Evolutionary conservation across 352 stramenopile species (phyloP).

Genomic region (Pythium aristosporum): DNA sequence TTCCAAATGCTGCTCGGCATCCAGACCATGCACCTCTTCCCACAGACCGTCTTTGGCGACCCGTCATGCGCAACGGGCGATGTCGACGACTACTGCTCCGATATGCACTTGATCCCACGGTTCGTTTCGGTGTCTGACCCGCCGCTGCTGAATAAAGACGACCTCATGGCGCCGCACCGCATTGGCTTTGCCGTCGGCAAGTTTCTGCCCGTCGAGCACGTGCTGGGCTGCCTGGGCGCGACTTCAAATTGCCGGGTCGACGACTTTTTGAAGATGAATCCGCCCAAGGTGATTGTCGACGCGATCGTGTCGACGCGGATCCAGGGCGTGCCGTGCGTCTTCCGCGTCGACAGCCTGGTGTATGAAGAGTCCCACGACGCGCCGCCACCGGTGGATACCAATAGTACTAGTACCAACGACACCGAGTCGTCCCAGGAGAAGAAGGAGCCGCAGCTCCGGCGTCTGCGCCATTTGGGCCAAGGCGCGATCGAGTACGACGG

Average conservation of each 20-base stretch:
- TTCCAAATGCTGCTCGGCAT: conserved; percentile 79
- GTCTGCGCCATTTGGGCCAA: conserved; percentile 50
- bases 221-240: conserved; percentile 66
- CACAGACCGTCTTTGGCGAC: conserved; percentile 53
- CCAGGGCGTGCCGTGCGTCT: conserved; percentile 54
- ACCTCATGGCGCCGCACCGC: conserved; percentile 65
- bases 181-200: conserved; percentile 78
- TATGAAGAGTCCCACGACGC: conserved; percentile 15
- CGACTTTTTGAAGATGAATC: conserved; percentile 51
- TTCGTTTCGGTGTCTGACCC: conserved; percentile 75
- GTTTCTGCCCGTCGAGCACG: conserved; percentile 58
- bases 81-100: conserved; percentile 54
- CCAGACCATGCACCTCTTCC: conserved; percentile 66
- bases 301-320: conserved; percentile 74
- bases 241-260: conserved; percentile 49
- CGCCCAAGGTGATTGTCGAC: conserved; percentile 55
- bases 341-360: conserved; percentile 62
- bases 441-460: conserved; percentile 19
- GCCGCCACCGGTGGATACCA: not conserved
- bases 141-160: conserved; percentile 57
- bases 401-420: not conserved
- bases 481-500: conserved; percentile 67
- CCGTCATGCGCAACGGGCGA: conserved; percentile 53
- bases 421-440: too few relatives aligned
- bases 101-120: conserved; percentile 80